Percentiles rank a stretch among this genome's conserved stretches.
phyloP scores from a whole-genome alignment of 2,329 filamentous ascomycete genomes.

The Ilyonectria destructans region DNA sequence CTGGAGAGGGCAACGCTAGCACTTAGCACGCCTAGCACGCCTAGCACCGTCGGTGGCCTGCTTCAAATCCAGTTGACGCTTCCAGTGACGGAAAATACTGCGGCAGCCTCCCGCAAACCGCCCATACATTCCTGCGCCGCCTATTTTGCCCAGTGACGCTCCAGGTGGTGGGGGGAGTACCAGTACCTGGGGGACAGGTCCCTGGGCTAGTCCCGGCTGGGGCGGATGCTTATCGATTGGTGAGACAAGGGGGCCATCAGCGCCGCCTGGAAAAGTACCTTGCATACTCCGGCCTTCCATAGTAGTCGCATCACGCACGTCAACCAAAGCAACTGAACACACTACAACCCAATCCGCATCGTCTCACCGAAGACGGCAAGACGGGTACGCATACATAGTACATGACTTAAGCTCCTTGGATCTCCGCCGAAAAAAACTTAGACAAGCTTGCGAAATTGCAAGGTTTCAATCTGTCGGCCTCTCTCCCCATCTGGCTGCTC shows the following conservation, averaged over 20 bases:
- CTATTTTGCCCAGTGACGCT: slow-evolving; percentile 15
- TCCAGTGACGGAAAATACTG: background rate
- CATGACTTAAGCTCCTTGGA: background rate
- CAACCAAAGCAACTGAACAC: background rate
- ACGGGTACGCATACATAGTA: background rate
- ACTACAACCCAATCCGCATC: slow-evolving; percentile 6
- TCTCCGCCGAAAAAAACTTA: too few relatives aligned
- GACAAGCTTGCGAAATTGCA: slow-evolving; percentile 20
- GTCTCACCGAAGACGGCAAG: slow-evolving; percentile 2
- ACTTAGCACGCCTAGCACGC: background rate
- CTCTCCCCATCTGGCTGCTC: slow-evolving; percentile 25
- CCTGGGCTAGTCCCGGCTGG: slow-evolving; percentile 34
- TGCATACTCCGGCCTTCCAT: background rate
- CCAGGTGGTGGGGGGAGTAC: slow-evolving; percentile 38
- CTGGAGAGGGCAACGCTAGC: background rate
- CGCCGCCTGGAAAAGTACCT: background rate
- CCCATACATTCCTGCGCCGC: background rate
- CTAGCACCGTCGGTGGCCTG: slow-evolving; percentile 7
- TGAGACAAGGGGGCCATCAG: slow-evolving; percentile 17
- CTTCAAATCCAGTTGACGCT: background rate
- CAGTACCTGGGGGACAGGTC: slow-evolving; percentile 25
- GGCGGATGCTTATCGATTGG: slow-evolving; percentile 44
- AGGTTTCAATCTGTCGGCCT: slow-evolving; percentile 24
- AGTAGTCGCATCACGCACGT: background rate
- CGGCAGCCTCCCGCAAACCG: background rate